Evolutionary conservation across 2,329 filamentous ascomycete genomes (phyloP).

Genomic region (Ascochyta clinopodiicola): DNA sequence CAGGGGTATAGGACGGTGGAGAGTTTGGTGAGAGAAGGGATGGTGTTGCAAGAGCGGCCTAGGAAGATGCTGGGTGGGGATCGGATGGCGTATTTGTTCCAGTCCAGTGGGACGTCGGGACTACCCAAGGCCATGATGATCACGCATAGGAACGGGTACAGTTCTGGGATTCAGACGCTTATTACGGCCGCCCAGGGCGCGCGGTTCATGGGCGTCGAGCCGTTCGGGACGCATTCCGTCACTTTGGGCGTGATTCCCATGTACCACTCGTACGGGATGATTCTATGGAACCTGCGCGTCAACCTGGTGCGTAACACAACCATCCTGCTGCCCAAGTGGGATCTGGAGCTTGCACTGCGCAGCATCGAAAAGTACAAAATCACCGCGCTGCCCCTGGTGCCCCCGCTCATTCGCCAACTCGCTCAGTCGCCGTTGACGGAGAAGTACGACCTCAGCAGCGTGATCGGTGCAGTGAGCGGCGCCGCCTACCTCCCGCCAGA

Average conservation of each 20-base stretch:
- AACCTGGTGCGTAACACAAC: slow-evolving; percentile 33
- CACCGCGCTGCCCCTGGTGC: slow-evolving; percentile 35
- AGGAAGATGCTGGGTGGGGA: slow-evolving; percentile 33
- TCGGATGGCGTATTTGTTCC: slow-evolving; percentile 39
- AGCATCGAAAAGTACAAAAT: slow-evolving; percentile 37
- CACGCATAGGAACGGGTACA: slow-evolving; percentile 35
- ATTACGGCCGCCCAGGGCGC: slow-evolving; percentile 31
- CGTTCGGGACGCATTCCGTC: slow-evolving; percentile 21
- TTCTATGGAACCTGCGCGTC: slow-evolving; percentile 39
- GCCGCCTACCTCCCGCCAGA: slow-evolving; percentile 40
- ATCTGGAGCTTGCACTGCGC: slow-evolving; percentile 33
- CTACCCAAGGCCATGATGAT: slow-evolving; percentile 47
- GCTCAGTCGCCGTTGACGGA: slow-evolving; percentile 35
- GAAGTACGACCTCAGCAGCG: slow-evolving; percentile 36
- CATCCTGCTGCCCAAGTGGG: slow-evolving; percentile 38
- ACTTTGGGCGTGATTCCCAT: slow-evolving; percentile 37
- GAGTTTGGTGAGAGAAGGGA: slow-evolving; percentile 30
- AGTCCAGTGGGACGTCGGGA: slow-evolving; percentile 39
- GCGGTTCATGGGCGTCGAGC: slow-evolving; percentile 29
- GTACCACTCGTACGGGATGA: slow-evolving; percentile 45
- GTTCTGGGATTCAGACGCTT: slow-evolving; percentile 37
- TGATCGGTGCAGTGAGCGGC: slow-evolving; percentile 30
- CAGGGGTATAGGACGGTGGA: slow-evolving; percentile 33
- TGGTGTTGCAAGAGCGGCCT: slow-evolving; percentile 22
- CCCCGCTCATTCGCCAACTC: slow-evolving; percentile 37